Base-by-base conservation (phyloP, 768 basidiomycete genomes). In the Lactarius evosmus region DNA sequence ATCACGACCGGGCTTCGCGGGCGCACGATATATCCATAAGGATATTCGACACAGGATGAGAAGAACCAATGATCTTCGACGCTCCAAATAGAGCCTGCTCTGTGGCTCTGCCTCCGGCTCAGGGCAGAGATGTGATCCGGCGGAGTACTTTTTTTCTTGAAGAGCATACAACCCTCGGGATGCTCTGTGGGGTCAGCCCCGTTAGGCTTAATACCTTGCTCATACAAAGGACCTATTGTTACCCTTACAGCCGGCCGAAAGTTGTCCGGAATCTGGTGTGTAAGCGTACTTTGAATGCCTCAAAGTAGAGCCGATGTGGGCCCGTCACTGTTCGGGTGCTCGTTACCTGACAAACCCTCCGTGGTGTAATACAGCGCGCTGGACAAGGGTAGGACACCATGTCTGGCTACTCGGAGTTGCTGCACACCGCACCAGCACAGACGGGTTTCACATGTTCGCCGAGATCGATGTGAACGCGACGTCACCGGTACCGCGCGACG, bases 371-470 rank as follows among this genome's bases (percentile, higher is more conserved):
- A 25, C 7, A 7, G 11, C 32, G 19, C 53, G n/a, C 58, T 30
- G 5, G 1, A 54, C 7, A 29, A 46, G 41, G 62, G 30, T n/a
- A 40, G 40, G 22, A 32, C 7, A 17, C 51, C 12, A 36, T 14
- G 52, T 59, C 58, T 33, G 41, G 53, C 22, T 16, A 53, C 44
- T 63, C 54, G 54, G 49, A 60, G 54, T 51, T 60, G 49, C 16
- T 14, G 25, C n/a, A 22, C 51, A 29, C 46, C 46, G 30, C 29
- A 46, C 36, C 33, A 32, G 16, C 7, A 25, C 44, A 22, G 49
- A 8, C 4, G 2, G 32, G 27, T 63, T 63, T 63, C 57, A 63
- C 57, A 54, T 58, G 46, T 34, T 40, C 22, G 46, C 22, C 46
- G 40, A 17, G 58, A 27, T 29, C 33, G 12, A 19, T 38, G 57